These are phyloP conservation scores for Protomyces inundatus DNA, from an alignment of 1,139 yeast species.

Conservation along the genomic window DNA sequence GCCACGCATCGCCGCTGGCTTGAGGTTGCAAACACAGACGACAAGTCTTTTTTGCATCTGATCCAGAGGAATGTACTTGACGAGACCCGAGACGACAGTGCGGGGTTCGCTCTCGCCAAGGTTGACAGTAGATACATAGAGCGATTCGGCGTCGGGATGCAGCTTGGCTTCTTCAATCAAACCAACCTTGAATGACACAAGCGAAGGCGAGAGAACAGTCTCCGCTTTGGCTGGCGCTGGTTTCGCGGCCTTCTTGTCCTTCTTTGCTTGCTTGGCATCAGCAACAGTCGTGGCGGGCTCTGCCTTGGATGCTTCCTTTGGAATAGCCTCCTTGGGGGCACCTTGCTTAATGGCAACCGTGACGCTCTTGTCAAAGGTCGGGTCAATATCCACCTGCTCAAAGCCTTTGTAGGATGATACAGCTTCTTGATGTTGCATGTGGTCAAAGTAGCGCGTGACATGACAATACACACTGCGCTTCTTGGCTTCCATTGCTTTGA, in stretches of 20 bases:
- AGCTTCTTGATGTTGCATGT: constrained; percentile 55
- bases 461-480: constrained; percentile 62
- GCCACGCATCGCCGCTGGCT: constrained; percentile 92
- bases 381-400: not conserved
- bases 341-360: constrained; percentile 20
- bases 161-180: constrained; percentile 92
- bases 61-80: constrained; percentile 68
- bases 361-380: constrained; percentile 9
- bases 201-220: constrained; percentile 49
- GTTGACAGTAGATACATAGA: constrained; percentile 93
- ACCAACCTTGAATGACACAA: constrained; percentile 86
- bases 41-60: constrained; percentile 79
- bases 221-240: constrained; percentile 5
- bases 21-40: constrained; percentile 69
- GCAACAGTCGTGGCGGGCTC: constrained; percentile 15
- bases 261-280: constrained; percentile 49
- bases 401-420: constrained; percentile 1
- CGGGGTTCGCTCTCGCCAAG: constrained; percentile 95
- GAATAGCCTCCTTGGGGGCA: constrained; percentile 16
- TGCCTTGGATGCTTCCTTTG: constrained; percentile 15
- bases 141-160: constrained; percentile 96
- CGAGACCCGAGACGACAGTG: constrained; percentile 95
- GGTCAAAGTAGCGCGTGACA: constrained; percentile 84
- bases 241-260: constrained; percentile 42
- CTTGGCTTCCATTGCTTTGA: constrained; percentile 54